Conservation (phyloP, 2,329 filamentous ascomycete genomes). For the Byssothecium circinans region DNA sequence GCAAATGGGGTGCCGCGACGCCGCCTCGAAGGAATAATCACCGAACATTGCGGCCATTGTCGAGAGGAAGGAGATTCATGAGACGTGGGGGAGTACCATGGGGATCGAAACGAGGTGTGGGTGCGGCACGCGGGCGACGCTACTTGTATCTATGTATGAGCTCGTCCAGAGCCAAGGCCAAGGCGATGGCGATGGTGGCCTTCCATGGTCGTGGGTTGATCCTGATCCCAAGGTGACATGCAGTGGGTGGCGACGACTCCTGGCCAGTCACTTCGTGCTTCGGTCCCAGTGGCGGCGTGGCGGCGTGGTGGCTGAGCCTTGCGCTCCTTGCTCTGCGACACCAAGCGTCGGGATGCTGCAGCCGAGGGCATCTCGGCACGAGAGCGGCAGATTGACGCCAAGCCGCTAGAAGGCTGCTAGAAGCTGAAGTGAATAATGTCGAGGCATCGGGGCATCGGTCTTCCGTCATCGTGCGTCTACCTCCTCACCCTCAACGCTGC, state of each 20-base stretch:
- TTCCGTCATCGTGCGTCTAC: too few relatives aligned
- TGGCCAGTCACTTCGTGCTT: too few relatives aligned
- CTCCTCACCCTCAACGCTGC: too few relatives aligned
- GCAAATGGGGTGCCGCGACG: conserved; percentile 28
- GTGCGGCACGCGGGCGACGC: neutral
- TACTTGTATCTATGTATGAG: neutral
- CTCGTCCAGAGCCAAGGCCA: neutral
- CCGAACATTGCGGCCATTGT: conserved; percentile 37
- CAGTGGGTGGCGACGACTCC: neutral
- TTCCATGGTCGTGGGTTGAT: conserved; percentile 6
- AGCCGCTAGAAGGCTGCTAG: too few relatives aligned
- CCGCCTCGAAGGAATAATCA: conserved; percentile 44
- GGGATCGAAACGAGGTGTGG: neutral
- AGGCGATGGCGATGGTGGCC: conserved; percentile 5
- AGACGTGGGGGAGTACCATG: neutral
- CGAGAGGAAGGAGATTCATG: neutral
- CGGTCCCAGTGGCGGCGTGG: too few relatives aligned
- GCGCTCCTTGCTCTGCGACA: conserved; percentile 1
- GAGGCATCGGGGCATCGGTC: too few relatives aligned
- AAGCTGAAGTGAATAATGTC: too few relatives aligned
- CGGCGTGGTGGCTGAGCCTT: conserved; percentile 1
- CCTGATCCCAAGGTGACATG: too few relatives aligned
- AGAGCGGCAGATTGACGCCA: too few relatives aligned
- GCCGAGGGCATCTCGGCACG: too few relatives aligned
- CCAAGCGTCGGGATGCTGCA: conserved; percentile 4